Evolutionary conservation across 2,329 filamentous ascomycete species (phyloP), one percentile per base, ranked within the genome.

Genomic region (Neopestalotiopsis rosae): DNA sequence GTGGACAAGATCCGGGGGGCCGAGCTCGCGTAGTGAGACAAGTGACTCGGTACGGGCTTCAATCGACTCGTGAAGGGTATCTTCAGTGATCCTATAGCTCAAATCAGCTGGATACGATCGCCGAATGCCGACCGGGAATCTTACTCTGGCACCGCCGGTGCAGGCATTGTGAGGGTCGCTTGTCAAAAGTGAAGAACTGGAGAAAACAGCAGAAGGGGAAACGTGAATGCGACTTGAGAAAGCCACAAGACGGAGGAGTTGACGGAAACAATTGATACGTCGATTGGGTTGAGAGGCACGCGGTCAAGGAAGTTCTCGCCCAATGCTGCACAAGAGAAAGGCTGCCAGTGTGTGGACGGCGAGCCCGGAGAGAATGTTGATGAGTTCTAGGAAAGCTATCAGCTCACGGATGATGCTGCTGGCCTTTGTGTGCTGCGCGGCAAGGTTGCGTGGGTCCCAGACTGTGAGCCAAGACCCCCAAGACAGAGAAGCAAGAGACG

Each of bases 1-100:
- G 82, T 99, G 96, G 52, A 98, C 95, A 34, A 99, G 88, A 81
- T 99, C 96, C 67, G 96, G 96, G 32, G 96, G 96, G 57, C 96
- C 96, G 69, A 99, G 89, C 86, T 99, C 96, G 78, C 96, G 92
- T 72, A 99, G 87, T 62, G 90, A 89, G 74, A 92, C 88, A 52
- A 99, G 88, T 58, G 93, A 93, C 79, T 99, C 96, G 75, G 95
- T 97, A 80, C 96, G 92, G 75, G 94, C 91, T 79, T 98, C 95
- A 80, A 98, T 92, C 66, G 95, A 94, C 76, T 97, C 94, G 78
- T 97, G 92, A 71, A 97, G 88, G 72, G 96, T 89, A 82, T 98
- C 94, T 84, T 99, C 96, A 76, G 95, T 95, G 77, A 99, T 91
- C 83, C 96, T 98, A 38, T 65, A 10, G 45, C 7, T n/a, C 40